These are phyloP conservation scores for Xylariaceae sp. DNA, from an alignment of 2,329 filamentous ascomycete species.

Conservation along the genomic window DNA sequence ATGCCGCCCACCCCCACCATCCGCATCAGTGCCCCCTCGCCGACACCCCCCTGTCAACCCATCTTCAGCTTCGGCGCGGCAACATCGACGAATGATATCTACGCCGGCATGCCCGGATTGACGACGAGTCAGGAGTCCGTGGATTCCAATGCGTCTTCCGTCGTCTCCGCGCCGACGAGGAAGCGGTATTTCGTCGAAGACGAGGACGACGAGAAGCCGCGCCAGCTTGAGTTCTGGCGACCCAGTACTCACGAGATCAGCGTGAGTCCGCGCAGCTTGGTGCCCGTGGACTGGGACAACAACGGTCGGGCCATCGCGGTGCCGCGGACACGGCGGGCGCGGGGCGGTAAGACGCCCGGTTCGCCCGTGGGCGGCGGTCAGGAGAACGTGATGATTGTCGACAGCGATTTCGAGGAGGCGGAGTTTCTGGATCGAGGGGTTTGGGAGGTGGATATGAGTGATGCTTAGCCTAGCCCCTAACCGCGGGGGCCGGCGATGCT, in stretches of 20 bases:
- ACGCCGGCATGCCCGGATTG: constrained; percentile 40
- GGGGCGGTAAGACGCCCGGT: constrained; percentile 19
- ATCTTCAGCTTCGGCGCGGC: constrained; percentile 17
- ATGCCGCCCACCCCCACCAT: constrained; percentile 19
- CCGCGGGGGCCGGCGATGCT: background rate
- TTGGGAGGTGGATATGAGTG: constrained; percentile 41
- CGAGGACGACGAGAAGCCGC: constrained; percentile 33
- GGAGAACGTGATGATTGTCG: constrained; percentile 41
- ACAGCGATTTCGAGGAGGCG: constrained; percentile 63
- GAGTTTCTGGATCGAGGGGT: constrained; percentile 51
- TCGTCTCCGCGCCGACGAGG: constrained; percentile 30
- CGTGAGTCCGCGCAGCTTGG: constrained; percentile 37
- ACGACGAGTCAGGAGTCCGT: constrained; percentile 53
- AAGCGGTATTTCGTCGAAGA: constrained; percentile 47
- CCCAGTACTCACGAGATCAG: constrained; percentile 33
- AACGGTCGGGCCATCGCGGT: constrained; percentile 46
- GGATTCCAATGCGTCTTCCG: constrained; percentile 32
- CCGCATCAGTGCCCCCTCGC: constrained; percentile 5
- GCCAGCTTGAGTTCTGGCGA: constrained; percentile 22
- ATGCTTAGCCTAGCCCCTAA: constrained; percentile 19
- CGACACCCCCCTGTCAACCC: constrained; percentile 11
- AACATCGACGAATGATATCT: constrained; percentile 8
- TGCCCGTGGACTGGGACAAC: constrained; percentile 32
- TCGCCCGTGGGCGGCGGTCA: constrained; percentile 32
- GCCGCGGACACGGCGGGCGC: constrained; percentile 33